A percentile compares a stretch with the other conserved stretches of the same genome.
Evolutionary conservation across 352 stramenopile species (phyloP).

Genomic region (Globisporangium acanthophoron): DNA sequence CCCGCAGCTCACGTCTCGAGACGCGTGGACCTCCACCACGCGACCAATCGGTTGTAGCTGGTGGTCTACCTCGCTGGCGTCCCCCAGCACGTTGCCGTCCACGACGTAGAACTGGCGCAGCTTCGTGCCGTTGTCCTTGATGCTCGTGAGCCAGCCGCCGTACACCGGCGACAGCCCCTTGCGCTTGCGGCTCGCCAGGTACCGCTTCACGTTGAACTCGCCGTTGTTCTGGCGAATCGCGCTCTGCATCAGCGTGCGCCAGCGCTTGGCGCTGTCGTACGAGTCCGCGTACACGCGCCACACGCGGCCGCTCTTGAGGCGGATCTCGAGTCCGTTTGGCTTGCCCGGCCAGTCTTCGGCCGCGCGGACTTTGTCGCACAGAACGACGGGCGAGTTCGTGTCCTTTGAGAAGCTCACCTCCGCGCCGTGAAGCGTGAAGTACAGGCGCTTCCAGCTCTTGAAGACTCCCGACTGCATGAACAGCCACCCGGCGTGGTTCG

Average conservation of each 20-base stretch:
- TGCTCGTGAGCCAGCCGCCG: constrained; percentile 73
- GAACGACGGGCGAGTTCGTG: constrained; percentile 53
- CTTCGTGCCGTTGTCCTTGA: constrained; percentile 25
- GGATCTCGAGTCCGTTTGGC: constrained; percentile 62
- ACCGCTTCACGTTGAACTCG: constrained; percentile 62
- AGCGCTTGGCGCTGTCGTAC: constrained; percentile 73
- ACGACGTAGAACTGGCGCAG: constrained; percentile 77
- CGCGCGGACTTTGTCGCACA: constrained; percentile 52
- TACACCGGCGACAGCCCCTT: constrained; percentile 69
- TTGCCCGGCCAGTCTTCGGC: constrained; percentile 70
- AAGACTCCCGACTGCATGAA: constrained; percentile 73
- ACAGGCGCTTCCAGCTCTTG: constrained; percentile 78
- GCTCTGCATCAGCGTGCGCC: constrained; percentile 56
- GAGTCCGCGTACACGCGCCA: constrained; percentile 74
- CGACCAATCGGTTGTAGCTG: constrained; percentile 58
- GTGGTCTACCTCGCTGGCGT: constrained; percentile 80
- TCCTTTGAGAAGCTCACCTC: constrained; percentile 73
- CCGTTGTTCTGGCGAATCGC: constrained; percentile 38
- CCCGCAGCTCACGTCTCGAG: constrained; percentile 55
- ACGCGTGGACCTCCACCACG: constrained; percentile 57
- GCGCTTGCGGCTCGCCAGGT: constrained; percentile 53
- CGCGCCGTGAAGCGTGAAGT: constrained; percentile 71
- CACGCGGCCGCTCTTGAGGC: constrained; percentile 51
- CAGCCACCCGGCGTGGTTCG: constrained; percentile 78
- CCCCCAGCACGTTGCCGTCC: constrained; percentile 56